Evolutionary conservation across 2,329 filamentous ascomycete genomes (phyloP), one percentile per base, ranked within the genome.

Genomic region (Trichoderma hamatum): DNA sequence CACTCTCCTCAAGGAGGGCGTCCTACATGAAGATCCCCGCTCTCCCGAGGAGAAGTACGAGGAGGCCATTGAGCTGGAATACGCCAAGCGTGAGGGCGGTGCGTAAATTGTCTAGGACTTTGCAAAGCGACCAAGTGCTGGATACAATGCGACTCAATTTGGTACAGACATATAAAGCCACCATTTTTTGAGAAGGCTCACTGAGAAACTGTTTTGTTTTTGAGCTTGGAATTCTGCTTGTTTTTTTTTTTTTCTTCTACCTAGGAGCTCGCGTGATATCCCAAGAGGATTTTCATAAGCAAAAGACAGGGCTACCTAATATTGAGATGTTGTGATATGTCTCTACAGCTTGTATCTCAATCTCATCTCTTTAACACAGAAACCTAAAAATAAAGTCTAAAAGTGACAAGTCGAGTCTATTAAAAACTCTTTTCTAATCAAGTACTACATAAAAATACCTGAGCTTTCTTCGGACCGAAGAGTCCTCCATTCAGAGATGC

Each of bases 1-100:
- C 73, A 86, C 91, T 62, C 83, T 97, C 71, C 84, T 97, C 69
- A 89, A 91, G 75, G 89, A 92, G 73, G 94, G 94, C 5, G 92
- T 97, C 67, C 82, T 97, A 72, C 88, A 87, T 69, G 87, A 90
- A 72, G 89, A 91, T 74, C 88, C 88, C 2, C 85, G 88, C 68
- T 82, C 82, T n/a, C 78, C 84, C 3, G 84, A 86, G 32, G 82
- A 86, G 73, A 84, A 84, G 73, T 89, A 89, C 72, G 82, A 83
- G 70, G 87, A 89, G 78, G 86, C 85, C 21, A 89, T 89, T 46
- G 86, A 89, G 78, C 86, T 88, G 1, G 87, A 89, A 75, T 89
- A 89, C 73, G 86, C 87, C 70, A 89, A 89, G 80, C 82, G 87
- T 34, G 87, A 89, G 79, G 87, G 87, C 36, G 86, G 86, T 72